These are phyloP conservation scores for Dactylis glomerata DNA, from an alignment of 176 grass and related monocot genomes.

Conservation along the genomic window DNA sequence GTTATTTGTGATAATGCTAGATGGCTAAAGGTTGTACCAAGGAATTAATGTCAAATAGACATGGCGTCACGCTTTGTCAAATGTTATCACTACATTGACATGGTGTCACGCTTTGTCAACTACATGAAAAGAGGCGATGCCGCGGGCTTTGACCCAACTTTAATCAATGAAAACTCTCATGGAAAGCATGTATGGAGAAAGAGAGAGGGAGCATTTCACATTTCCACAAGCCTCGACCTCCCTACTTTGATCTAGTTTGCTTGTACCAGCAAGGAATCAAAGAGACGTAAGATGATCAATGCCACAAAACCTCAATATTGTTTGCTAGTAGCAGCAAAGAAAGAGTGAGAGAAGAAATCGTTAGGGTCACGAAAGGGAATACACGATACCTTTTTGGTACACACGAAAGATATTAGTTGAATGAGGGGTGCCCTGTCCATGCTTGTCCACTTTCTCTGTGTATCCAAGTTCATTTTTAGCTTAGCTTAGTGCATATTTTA, in stretches of 20 bases:
- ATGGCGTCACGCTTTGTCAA: too few relatives aligned
- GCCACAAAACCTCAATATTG: neutral
- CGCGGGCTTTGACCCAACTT: neutral
- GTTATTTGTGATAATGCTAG: too few relatives aligned
- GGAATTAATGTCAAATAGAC: neutral
- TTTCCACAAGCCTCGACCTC: neutral
- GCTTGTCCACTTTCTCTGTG: too few relatives aligned
- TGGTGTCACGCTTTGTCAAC: neutral
- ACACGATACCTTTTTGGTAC: too few relatives aligned
- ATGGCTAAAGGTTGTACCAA: neutral
- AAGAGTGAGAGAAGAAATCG: too few relatives aligned
- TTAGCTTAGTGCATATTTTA: too few relatives aligned
- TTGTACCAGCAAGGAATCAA: neutral
- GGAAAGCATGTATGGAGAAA: neutral
- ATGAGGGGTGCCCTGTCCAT: too few relatives aligned
- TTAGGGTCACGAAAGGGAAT: neutral
- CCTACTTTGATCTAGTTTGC: neutral
- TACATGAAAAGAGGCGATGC: neutral
- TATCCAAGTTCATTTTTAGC: too few relatives aligned
- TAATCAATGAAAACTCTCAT: too few relatives aligned
- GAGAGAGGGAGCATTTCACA: too few relatives aligned
- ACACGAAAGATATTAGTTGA: too few relatives aligned
- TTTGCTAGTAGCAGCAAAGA: neutral
- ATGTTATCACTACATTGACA: too few relatives aligned
- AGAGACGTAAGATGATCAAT: neutral